phyloP scores from a whole-genome alignment of 805 yeast species.

The Barnettozyma vustinii region DNA sequence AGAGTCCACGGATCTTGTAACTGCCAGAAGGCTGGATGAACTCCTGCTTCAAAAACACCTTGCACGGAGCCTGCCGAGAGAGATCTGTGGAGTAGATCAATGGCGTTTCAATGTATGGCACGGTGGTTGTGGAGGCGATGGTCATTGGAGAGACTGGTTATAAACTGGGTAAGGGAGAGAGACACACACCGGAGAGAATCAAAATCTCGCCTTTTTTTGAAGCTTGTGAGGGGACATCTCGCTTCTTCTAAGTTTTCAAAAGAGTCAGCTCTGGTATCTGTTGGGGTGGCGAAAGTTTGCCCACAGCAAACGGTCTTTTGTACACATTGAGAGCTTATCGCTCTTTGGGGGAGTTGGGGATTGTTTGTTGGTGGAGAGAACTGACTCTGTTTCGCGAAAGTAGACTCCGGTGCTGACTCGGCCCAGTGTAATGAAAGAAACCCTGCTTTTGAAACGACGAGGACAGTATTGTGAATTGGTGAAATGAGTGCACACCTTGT shows the following conservation, averaged over 20 bases:
- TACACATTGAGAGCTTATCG: background rate
- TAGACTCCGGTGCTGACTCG: no score
- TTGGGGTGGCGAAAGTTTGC: background rate
- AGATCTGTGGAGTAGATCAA: conserved; percentile 31
- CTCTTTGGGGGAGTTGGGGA: background rate
- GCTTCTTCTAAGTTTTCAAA: background rate
- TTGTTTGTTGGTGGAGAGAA: no score
- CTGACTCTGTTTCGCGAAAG: no score
- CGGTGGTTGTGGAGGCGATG: background rate
- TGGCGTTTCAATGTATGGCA: conserved; percentile 30
- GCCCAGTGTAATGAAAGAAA: no score
- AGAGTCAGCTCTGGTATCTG: background rate
- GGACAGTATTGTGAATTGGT: no score
- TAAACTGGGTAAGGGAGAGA: background rate
- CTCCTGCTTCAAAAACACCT: conserved; percentile 44
- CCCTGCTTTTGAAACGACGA: no score
- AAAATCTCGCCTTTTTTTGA: background rate
- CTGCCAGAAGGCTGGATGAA: conserved; percentile 52
- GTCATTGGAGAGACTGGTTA: conserved; percentile 2
- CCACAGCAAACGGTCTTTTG: no score
- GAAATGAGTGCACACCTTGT: no score
- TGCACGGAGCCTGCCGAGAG: conserved; percentile 29
- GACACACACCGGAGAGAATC: background rate
- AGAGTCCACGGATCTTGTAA: conserved; percentile 53
- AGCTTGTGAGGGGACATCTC: background rate